Evolutionary conservation across 352 stramenopile genomes (phyloP), one percentile per base, ranked within the genome.

Genomic region (Chrysophaeum taylorii): DNA sequence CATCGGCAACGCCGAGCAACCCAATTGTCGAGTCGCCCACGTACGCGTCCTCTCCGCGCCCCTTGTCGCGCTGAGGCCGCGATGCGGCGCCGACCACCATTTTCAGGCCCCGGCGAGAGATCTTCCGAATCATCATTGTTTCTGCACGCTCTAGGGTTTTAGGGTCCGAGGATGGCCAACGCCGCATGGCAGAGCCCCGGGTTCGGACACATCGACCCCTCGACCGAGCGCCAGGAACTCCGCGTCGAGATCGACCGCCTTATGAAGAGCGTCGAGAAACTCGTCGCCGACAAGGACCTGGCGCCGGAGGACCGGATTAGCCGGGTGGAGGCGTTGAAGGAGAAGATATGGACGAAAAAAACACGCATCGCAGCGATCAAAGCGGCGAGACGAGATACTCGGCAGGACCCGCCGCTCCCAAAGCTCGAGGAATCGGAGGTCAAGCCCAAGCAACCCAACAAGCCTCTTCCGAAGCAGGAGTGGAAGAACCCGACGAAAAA

Each of bases 1-100:
- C 86, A 73, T 92, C 86, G 7, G 84, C 80, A 18, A 92, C 83
- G 29, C 86, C 86, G 68, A 92, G 75, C 9, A 81, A 77, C 23
- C 87, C 66, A 23, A 88, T 82, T 42, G 88, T 78, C 0, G 70
- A 71, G 0, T 25, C 29, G 4, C 29, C 45, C 23, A 39, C 37
- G 5, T n/a, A 45, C 12, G 82, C 81, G 38, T 83, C 82, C 41
- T 81, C 79, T n/a, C n/a, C n/a, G n/a, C n/a, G n/a, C n/a, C n/a
- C n/a, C n/a, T n/a, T n/a, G n/a, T n/a, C n/a, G n/a, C n/a, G n/a
- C n/a, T n/a, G n/a, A n/a, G n/a, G n/a, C n/a, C n/a, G n/a, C n/a
- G n/a, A n/a, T n/a, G n/a, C n/a, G n/a, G n/a, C n/a, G n/a, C n/a
- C n/a, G n/a, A n/a, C n/a, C n/a, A n/a, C n/a, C n/a, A n/a, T n/a